Percentiles rank a stretch among this genome's conserved stretches.
Conservation (phyloP, 2,329 filamentous ascomycete genomes). For the Alternaria rosae region DNA sequence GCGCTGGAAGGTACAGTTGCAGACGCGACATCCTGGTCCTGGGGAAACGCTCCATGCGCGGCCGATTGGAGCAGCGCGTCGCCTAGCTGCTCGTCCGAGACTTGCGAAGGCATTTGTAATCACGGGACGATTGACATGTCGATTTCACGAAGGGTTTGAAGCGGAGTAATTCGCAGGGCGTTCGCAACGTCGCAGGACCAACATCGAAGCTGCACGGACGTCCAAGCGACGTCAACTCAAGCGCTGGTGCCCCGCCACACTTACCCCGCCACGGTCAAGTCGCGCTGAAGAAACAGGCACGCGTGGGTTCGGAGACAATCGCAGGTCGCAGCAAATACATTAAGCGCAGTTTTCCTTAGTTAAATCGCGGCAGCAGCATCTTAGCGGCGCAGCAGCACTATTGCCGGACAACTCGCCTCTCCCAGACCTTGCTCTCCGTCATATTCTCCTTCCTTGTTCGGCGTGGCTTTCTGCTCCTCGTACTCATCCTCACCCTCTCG, state of each 20-base stretch:
- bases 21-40: constrained; percentile 63
- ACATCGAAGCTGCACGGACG: constrained; percentile 13
- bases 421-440: background rate
- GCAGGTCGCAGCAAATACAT: background rate
- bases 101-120: constrained; percentile 37
- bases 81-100: constrained; percentile 55
- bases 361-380: background rate
- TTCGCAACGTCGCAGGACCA: constrained; percentile 9
- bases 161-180: background rate
- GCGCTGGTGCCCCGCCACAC: constrained; percentile 26
- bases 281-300: background rate
- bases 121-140: constrained; percentile 26
- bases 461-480: background rate
- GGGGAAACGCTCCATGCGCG: constrained; percentile 63
- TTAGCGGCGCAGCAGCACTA: background rate
- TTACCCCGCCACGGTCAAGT: constrained; percentile 25
- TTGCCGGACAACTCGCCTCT: background rate
- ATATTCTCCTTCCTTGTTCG: background rate
- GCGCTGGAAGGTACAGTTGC: constrained; percentile 59
- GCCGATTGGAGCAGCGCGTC: constrained; percentile 72
- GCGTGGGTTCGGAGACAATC: background rate
- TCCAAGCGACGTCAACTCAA: constrained; percentile 12
- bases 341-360: background rate
- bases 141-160: background rate
- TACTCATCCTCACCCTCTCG: background rate